Evolutionary conservation across 2,329 filamentous ascomycete species (phyloP), one percentile per base, ranked within the genome.

Genomic region (Apiospora rasikravindrae): DNA sequence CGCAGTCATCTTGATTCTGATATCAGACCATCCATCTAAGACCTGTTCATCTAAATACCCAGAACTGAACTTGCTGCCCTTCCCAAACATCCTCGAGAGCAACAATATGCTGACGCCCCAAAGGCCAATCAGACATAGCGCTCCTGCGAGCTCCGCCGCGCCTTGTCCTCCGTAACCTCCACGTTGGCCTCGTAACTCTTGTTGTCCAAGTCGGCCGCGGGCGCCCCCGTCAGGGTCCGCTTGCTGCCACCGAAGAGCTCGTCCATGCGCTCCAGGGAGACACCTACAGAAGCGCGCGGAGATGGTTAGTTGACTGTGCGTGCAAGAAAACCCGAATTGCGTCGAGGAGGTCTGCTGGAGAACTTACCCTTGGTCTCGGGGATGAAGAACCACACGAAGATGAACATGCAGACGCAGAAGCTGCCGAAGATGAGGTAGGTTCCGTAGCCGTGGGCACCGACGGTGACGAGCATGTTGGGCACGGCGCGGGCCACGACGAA

Each of bases 401-500:
- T 78, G 77, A 88, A 86, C 88, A 92, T 91, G 73, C 81, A 79
- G 75, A 90, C 87, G 78, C 89, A 91, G 81, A 92, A 92, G 71
- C 82, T 87, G 13, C 88, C 86, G 78, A 91, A 92, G 71, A 91
- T 88, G 74, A 92, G 84, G 79, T 91, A 92, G 0, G 89, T 89
- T 71, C 88, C 89, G 67, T 81, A 83, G 6, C 81, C 81, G 40
- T 75, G 73, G 2, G 72, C 70, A 4, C 82, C 82, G 33, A 83
- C 78, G 2, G 79, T 84, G 82, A 85, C 86, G 72, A 93, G 82
- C 91, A 93, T 92, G 73, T 87, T 88, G 0, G 90, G 90, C 4
- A 90, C 89, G 10, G 89, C 88, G 64, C 89, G 83, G 13, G 90
- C 88, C 70, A 92, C 88, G 22, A 91, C 89, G 71, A 92, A 90